Evolutionary conservation across 139 green algal genomes (phyloP).

Genomic region (Chlamydomonas sphaeroides): DNA sequence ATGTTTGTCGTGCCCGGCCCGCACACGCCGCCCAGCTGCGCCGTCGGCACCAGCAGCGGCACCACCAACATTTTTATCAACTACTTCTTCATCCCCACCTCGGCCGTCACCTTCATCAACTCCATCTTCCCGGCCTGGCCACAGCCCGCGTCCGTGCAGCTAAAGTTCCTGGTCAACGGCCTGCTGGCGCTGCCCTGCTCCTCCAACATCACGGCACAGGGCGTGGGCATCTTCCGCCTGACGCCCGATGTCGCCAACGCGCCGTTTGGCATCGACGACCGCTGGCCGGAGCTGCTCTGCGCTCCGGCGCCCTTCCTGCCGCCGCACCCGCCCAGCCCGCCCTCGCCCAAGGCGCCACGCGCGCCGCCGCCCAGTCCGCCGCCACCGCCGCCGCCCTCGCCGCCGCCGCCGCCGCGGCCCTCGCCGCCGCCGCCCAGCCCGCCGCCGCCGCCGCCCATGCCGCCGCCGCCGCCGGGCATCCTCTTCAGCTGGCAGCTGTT

Average conservation of each 20-base stretch:
- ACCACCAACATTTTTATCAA: constrained; percentile 1
- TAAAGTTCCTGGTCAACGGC: not conserved
- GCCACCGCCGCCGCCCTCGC: constrained; percentile 1
- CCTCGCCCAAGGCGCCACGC: not conserved
- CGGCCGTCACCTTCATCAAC: constrained; percentile 13
- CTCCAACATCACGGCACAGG: not conserved
- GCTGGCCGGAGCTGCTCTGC: constrained; percentile 20
- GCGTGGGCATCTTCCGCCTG: not conserved
- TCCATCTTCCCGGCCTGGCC: constrained; percentile 4
- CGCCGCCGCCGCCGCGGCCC: not conserved
- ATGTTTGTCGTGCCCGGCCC: not conserved
- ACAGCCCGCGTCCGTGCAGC: not conserved
- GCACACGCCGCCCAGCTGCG: not conserved
- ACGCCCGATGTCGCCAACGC: not conserved
- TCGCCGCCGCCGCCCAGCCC: not conserved
- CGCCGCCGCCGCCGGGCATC: constrained; percentile 17
- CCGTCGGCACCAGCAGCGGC: not conserved
- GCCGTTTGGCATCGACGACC: no score
- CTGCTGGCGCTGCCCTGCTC: constrained; percentile 5
- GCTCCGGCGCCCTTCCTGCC: not conserved
- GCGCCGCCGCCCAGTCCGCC: not conserved
- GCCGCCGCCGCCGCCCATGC: not conserved
- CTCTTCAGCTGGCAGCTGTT: constrained; percentile 3
- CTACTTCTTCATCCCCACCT: not conserved
- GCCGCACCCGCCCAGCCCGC: not conserved